phyloP scores from a whole-genome alignment of 2,329 filamentous ascomycete genomes.

The Simplicillium aogashimaense region DNA sequence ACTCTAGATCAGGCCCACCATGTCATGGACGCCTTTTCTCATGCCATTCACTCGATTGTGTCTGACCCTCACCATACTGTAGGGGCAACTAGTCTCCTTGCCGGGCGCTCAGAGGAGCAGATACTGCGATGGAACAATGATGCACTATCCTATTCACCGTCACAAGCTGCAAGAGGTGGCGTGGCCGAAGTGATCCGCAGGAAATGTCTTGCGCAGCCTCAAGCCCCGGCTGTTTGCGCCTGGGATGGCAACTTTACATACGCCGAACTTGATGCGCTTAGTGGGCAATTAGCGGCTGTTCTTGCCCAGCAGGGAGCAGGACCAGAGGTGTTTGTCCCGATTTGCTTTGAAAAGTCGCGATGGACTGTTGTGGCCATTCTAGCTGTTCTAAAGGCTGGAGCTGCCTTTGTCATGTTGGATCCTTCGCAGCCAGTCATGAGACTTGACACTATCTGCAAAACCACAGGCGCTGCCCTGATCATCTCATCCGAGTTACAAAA shows the following conservation, averaged over 20 bases:
- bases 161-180: too few relatives aligned
- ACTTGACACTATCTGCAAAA: neutral
- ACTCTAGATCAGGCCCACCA: too few relatives aligned
- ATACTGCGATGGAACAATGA: too few relatives aligned
- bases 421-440: conserved; percentile 3
- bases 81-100: too few relatives aligned
- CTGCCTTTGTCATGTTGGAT: conserved; percentile 34
- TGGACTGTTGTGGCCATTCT: conserved; percentile 17
- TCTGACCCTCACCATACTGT: too few relatives aligned
- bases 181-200: too few relatives aligned
- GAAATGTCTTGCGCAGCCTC: too few relatives aligned
- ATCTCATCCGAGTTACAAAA: neutral
- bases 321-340: conserved; percentile 15
- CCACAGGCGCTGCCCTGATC: neutral
- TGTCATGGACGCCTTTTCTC: too few relatives aligned
- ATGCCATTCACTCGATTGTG: too few relatives aligned
- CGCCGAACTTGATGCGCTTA: conserved; percentile 7
- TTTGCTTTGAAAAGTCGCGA: conserved; percentile 19
- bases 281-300: neutral
- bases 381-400: conserved; percentile 33
- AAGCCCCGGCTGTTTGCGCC: conserved; percentile 28
- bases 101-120: too few relatives aligned
- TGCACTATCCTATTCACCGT: too few relatives aligned
- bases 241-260: conserved; percentile 36
- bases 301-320: conserved; percentile 11